phyloP scores from a whole-genome alignment of 192 early-diverging fungal species.

The Gryganskiella cystojenkinii region DNA sequence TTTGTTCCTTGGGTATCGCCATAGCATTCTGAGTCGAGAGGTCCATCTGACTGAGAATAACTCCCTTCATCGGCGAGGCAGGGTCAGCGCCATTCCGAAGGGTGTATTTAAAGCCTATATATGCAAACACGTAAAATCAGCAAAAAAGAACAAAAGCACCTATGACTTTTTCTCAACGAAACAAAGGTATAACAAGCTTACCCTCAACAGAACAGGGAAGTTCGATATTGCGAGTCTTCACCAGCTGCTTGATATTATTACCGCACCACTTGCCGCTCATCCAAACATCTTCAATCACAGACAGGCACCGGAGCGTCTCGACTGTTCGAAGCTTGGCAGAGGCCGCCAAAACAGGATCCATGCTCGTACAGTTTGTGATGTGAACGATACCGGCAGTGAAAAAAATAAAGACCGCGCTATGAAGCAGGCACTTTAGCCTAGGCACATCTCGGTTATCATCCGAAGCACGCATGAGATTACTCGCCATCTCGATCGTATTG shows the following conservation, averaged over 20 bases:
- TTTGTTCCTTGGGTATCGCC: conserved; percentile 35
- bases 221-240: conserved; percentile 46
- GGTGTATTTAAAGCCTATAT: conserved; percentile 36
- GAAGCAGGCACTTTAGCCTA: conserved; percentile 31
- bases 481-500: conserved; percentile 53
- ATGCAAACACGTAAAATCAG: not conserved
- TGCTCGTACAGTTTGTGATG: conserved; percentile 51
- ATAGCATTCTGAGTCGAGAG: not conserved
- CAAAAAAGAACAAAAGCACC: not conserved
- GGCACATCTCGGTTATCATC: conserved; percentile 38
- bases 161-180: not conserved
- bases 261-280: conserved; percentile 46
- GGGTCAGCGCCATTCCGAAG: conserved; percentile 23
- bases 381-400: conserved; percentile 55
- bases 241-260: conserved; percentile 40
- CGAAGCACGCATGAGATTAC: conserved; percentile 34
- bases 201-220: conserved; percentile 46
- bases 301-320: conserved; percentile 40
- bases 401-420: conserved; percentile 46
- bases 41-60: conserved; percentile 13
- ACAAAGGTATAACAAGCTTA: not conserved
- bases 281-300: conserved; percentile 46
- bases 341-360: conserved; percentile 40
- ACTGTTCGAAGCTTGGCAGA: conserved; percentile 51
- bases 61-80: not conserved